These are phyloP conservation scores for Podaxis mareebaensis DNA, from an alignment of 768 basidiomycete genomes.

Conservation along the genomic window DNA sequence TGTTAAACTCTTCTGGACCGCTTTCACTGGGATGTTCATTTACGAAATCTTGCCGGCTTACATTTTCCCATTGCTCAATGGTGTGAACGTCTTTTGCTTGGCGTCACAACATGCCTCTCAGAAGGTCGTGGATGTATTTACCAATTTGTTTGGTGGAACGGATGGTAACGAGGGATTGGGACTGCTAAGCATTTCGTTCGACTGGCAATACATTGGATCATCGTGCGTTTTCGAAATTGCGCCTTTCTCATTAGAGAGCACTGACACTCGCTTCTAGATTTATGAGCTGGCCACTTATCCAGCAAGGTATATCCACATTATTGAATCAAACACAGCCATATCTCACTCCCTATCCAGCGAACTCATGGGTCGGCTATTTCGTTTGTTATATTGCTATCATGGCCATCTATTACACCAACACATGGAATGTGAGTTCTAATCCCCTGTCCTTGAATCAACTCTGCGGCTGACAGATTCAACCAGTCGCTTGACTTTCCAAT, in stretches of 20 bases:
- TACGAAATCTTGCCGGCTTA: slow-evolving; percentile 57
- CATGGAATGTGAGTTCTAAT: slow-evolving; percentile 49
- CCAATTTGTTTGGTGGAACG: slow-evolving; percentile 66
- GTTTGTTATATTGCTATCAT: slow-evolving; percentile 55
- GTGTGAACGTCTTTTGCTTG: slow-evolving; percentile 61
- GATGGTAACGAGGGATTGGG: slow-evolving; percentile 71
- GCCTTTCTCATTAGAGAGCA: neutral
- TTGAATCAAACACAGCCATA: neutral
- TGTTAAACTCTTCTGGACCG: slow-evolving; percentile 52
- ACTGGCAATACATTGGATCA: slow-evolving; percentile 68
- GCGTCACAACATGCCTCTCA: slow-evolving; percentile 50
- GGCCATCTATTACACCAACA: slow-evolving; percentile 63
- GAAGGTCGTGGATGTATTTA: slow-evolving; percentile 48
- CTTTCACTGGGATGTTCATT: slow-evolving; percentile 51
- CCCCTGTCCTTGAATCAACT: neutral
- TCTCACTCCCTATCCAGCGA: slow-evolving; percentile 35
- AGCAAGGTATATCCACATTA: slow-evolving; percentile 44
- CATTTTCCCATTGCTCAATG: slow-evolving; percentile 65
- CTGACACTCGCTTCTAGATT: slow-evolving; percentile 29
- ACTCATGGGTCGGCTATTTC: slow-evolving; percentile 55
- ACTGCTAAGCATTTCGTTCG: slow-evolving; percentile 58
- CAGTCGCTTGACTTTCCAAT: slow-evolving; percentile 58
- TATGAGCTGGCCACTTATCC: slow-evolving; percentile 54
- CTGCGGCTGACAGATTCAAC: neutral
- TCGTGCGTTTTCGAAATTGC: slow-evolving; percentile 22